phyloP scores from a whole-genome alignment of 768 basidiomycete species.

The Paxillus ammoniavirescens region DNA sequence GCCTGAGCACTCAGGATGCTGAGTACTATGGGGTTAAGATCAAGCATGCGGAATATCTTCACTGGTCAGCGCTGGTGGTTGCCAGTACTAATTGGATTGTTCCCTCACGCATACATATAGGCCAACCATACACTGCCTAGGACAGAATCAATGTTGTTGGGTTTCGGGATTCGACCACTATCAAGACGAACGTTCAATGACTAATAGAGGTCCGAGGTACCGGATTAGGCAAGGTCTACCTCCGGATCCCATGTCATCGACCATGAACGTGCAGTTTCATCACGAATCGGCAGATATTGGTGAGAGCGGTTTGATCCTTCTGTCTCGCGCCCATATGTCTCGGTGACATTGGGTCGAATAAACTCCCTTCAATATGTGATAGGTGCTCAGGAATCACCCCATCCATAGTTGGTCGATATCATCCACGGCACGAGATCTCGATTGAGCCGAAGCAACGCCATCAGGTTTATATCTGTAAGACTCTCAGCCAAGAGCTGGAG shows the following conservation, averaged over 20 bases:
- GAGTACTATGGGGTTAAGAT: slow-evolving; percentile 8
- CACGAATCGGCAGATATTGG: no score
- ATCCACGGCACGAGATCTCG: no score
- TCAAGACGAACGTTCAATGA: slow-evolving; percentile 25
- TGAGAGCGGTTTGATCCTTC: no score
- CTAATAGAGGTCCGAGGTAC: slow-evolving; percentile 3
- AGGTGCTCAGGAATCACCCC: not conserved
- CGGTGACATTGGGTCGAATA: no score
- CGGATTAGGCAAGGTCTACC: slow-evolving; percentile 16
- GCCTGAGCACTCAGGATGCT: not conserved
- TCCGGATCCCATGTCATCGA: not conserved
- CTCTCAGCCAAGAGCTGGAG: no score
- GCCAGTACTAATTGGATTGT: not conserved
- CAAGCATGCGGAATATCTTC: slow-evolving; percentile 13
- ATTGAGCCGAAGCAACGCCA: no score
- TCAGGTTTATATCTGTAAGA: no score
- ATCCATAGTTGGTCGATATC: no score
- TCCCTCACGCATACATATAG: not conserved
- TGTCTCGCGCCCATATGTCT: no score
- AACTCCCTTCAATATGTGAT: not conserved
- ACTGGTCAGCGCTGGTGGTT: not conserved
- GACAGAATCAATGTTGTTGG: slow-evolving; percentile 14
- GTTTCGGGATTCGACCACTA: slow-evolving; percentile 14
- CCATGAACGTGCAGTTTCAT: not conserved
- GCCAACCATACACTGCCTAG: not conserved